These are phyloP conservation scores for Yamadazyma philogaea DNA, from an alignment of 805 yeast species.

Conservation along the genomic window DNA sequence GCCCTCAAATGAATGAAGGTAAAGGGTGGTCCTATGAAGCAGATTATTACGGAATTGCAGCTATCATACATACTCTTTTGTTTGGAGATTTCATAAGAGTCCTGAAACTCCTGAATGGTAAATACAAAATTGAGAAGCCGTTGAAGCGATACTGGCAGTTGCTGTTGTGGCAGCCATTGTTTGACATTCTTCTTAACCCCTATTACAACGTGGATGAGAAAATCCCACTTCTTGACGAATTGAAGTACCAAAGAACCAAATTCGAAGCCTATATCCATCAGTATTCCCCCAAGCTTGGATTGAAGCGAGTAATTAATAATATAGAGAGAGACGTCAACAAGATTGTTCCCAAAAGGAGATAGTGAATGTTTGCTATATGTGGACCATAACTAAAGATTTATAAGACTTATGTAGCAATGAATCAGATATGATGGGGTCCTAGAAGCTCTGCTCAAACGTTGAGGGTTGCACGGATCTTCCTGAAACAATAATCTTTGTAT, in stretches of 20 bases:
- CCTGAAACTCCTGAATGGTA: constrained; percentile 20
- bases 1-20: constrained; percentile 61
- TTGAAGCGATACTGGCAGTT: constrained; percentile 76
- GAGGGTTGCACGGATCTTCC: constrained; percentile 38
- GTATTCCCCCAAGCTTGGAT: constrained; percentile 7
- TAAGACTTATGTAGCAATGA: background rate
- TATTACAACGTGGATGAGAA: constrained; percentile 20
- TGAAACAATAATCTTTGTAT: constrained; percentile 42
- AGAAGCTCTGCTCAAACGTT: constrained; percentile 9
- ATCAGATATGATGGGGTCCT: background rate
- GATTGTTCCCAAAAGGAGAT: constrained; percentile 7
- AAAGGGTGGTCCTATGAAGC: constrained; percentile 74
- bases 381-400: background rate
- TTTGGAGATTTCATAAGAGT: constrained; percentile 65
- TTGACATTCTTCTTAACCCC: constrained; percentile 64
- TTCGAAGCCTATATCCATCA: constrained; percentile 43
- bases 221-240: constrained; percentile 40
- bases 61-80: constrained; percentile 65
- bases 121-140: constrained; percentile 38
- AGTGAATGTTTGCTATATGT: background rate
- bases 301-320: constrained; percentile 11
- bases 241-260: constrained; percentile 30
- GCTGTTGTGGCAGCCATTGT: constrained; percentile 66
- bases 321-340: constrained; percentile 11
- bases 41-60: constrained; percentile 82